These are phyloP conservation scores for Schoenoplectus tabernaemontani DNA, from an alignment of 202 grass and related monocot species.

Conservation along the genomic window DNA sequence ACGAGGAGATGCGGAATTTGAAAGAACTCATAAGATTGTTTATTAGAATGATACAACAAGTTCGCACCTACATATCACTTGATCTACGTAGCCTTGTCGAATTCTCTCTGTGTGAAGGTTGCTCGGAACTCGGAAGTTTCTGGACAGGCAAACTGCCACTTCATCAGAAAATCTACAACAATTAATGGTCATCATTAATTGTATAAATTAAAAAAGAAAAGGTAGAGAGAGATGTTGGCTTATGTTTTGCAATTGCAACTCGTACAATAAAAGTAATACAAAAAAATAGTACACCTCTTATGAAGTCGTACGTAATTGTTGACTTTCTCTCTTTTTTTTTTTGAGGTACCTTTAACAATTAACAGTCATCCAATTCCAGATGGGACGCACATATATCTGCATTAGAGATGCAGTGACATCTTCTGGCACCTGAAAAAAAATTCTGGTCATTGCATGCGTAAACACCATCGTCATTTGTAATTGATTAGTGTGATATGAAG, in stretches of 20 bases:
- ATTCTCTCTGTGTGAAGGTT: too few relatives aligned
- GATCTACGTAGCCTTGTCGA: too few relatives aligned
- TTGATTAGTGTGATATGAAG: background rate
- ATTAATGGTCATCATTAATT: background rate
- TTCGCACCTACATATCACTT: background rate
- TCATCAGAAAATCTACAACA: background rate
- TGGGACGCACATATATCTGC: too few relatives aligned
- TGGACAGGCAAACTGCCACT: background rate
- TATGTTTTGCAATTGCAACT: background rate
- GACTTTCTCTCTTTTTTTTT: background rate
- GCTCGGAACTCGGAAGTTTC: background rate
- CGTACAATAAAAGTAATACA: background rate
- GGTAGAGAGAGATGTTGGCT: background rate
- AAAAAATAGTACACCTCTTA: background rate
- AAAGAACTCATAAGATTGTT: background rate
- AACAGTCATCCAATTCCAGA: too few relatives aligned
- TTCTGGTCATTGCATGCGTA: background rate
- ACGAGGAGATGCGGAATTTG: background rate
- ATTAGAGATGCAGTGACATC: background rate
- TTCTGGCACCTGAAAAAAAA: background rate
- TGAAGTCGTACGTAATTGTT: background rate
- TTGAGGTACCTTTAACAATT: background rate
- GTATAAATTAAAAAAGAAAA: background rate
- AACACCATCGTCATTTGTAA: background rate
- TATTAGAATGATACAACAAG: background rate